phyloP scores from a whole-genome alignment of 2,329 filamentous ascomycete genomes.

The Colletotrichum horii region DNA sequence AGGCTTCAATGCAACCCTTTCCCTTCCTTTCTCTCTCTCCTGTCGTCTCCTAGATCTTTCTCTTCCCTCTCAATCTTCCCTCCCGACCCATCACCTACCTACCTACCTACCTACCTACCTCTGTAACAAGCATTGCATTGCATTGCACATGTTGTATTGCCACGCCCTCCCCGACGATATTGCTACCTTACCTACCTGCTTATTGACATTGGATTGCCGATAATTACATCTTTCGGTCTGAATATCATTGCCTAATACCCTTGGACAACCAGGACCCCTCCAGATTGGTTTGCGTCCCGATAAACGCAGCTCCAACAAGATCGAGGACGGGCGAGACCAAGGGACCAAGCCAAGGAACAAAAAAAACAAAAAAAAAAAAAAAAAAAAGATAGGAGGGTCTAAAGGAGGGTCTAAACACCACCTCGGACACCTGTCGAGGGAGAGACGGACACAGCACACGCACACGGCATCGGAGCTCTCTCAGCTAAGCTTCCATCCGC shows the following conservation, averaged over 20 bases:
- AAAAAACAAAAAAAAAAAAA: neutral
- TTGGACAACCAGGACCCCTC: neutral
- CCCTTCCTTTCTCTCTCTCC: neutral
- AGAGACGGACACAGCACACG: neutral
- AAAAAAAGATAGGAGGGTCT: neutral
- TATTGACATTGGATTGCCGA: neutral
- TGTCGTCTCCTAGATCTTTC: neutral
- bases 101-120: neutral
- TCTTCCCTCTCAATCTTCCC: neutral
- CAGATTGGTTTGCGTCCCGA: neutral
- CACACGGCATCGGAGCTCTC: neutral
- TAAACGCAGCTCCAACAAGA: neutral
- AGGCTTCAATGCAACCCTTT: slow-evolving; percentile 14
- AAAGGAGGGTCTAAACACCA: neutral
- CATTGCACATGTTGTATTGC: neutral
- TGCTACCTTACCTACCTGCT: neutral
- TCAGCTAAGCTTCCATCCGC: neutral
- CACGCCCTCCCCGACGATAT: neutral
- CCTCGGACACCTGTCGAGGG: neutral
- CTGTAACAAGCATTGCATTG: neutral
- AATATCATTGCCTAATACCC: neutral
- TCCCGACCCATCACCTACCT: neutral
- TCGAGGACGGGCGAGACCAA: neutral
- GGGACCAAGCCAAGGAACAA: neutral
- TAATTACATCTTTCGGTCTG: neutral